Percentiles rank a stretch among this genome's conserved stretches.
Conservation (phyloP, 768 basidiomycete genomes). For the Artomyces pyxidatus region DNA sequence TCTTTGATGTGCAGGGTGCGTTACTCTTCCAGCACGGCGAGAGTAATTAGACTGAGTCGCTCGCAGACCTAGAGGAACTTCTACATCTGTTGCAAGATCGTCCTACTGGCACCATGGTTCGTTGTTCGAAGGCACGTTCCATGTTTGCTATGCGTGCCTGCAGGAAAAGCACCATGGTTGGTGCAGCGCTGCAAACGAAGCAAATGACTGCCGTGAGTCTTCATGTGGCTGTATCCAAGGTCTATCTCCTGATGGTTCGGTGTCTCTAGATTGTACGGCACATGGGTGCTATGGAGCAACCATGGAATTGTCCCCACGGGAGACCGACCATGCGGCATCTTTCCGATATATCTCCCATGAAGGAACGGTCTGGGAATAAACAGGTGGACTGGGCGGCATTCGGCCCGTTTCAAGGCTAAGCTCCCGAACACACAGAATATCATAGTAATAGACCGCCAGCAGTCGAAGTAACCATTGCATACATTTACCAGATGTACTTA, state of each 20-base stretch:
- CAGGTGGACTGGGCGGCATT: too few species aligned
- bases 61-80: slow-evolving; percentile 84
- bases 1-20: slow-evolving; percentile 82
- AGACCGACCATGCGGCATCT: slow-evolving; percentile 25
- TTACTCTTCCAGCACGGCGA: neutral
- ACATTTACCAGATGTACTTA: too few species aligned
- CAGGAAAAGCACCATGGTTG: slow-evolving; percentile 94
- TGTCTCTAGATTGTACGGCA: slow-evolving; percentile 22
- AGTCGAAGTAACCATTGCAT: too few species aligned
- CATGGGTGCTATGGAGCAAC: slow-evolving; percentile 28
- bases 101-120: slow-evolving; percentile 73
- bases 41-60: neutral
- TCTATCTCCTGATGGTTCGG: neutral
- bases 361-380: too few species aligned
- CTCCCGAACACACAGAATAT: too few species aligned
- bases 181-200: slow-evolving; percentile 63
- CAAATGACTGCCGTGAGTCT: slow-evolving; percentile 66
- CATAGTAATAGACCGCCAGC: too few species aligned
- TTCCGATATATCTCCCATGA: slow-evolving; percentile 13
- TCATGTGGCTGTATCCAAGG: neutral
- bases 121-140: slow-evolving; percentile 85
- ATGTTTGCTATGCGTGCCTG: slow-evolving; percentile 99
- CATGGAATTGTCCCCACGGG: slow-evolving; percentile 29
- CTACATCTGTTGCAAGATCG: slow-evolving; percentile 77
- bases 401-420: too few species aligned